Evolutionary conservation across 345 rosid genomes (phyloP), one percentile per base, ranked within the genome.

Genomic region (Durio zibethinus): DNA sequence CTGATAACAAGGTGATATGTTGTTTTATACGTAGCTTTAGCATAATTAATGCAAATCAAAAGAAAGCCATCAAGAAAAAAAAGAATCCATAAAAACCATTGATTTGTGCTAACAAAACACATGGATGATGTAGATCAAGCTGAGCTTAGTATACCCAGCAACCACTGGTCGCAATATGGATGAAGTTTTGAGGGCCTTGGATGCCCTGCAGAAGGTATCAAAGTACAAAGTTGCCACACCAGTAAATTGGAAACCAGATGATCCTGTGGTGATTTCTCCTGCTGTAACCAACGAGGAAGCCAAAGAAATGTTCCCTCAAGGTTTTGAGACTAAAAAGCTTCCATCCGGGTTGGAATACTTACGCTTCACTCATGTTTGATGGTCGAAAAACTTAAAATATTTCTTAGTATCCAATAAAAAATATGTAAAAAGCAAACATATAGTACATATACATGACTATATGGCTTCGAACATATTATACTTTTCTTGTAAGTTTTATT

Each of bases 231-330:
- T 95, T 0, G 91, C 97, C 0, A 95, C 97, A 4, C 94, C 92
- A 4, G 94, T 78, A 12, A 80, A 95, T 90, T 93, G 99, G 97
- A 93, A 90, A 68, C 89, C 82, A 11, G 91, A 90, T 16, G 94
- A 93, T 16, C 84, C 89, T 10, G 97, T 93, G 23, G 88, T 89
- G 38, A 90, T 93, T 4, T 82, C 89, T 1, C 94, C 96, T 0
- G 14, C 81, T 0, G 90, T 89, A 5, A 77, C 87, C 5, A 80
- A 83, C 16, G 87, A 92, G 54, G 85, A 93, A 72, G 99, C 94
- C 59, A 86, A 88, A 25, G 76, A 84, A 82, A 79, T 86, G 85
- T 92, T 90, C 78, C 96, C 90, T 10, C 85, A 84, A 66, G 97
- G 94, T 38, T 89, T 73, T 77, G 61, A 88, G 80, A 89, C 92